Base-by-base conservation (phyloP, 164 flowering plant species). In the grape (Vitis vinifera) region DNA sequence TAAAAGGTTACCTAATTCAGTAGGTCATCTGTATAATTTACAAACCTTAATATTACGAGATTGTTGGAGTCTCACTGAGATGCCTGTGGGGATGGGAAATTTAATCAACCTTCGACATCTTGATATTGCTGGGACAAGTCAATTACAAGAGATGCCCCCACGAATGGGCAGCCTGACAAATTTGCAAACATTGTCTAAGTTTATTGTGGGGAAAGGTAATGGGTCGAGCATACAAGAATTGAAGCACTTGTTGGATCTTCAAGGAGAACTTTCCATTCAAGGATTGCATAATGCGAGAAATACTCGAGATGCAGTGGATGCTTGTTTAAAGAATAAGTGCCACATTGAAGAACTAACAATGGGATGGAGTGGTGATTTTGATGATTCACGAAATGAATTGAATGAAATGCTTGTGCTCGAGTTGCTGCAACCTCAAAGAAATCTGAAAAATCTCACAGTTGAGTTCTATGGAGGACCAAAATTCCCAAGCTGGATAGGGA, bases 81-180 rank as follows among this genome's bases (percentile, higher is more conserved):
- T 75, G 56, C 78, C 73, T 13, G 13, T 29, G 10, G 17, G n/a
- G 4, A 49, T 50, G 37, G 9, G 31, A 37, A 17, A 66, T 12
- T 67, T 70, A 11, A 60, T 23, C 8, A 66, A 59, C 50, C 64
- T 75, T 9, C 52, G 74, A 2, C 67, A 65, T 74, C 63, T 74
- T 2, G 55, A 58, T 3, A 27, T 59, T 8, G 44, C 59, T 19
- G 62, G 19, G 37, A 51, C 62, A 4, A n/a, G 51, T 15, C 31
- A 44, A 8, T 55, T 73, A 44, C 0, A 12, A 47, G 19, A 17
- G 47, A 59, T 70, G 70, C 67, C 78, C 4, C 4, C 6, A 9
- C 23, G 51, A 29, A 60, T 75, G 1, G 69, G 77, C 13, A 56
- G 15, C 3, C 61, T 74, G 59, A 69, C 69, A 6, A 27, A 16